These are phyloP conservation scores for Coemansia sp. DNA, from an alignment of 192 early-diverging fungal species.

Conservation along the genomic window DNA sequence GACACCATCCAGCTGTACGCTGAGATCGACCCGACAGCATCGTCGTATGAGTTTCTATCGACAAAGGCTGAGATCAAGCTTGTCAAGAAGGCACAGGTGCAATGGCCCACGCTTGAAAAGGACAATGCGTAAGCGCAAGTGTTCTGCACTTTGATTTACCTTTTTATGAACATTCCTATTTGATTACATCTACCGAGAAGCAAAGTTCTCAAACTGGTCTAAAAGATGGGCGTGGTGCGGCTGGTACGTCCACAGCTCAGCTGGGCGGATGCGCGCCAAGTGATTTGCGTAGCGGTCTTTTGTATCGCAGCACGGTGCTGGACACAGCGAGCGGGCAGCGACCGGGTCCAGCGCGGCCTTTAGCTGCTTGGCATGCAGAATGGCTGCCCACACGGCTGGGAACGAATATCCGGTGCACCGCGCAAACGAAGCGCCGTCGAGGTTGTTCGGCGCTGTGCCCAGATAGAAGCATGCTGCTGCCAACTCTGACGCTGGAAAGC, in stretches of 20 bases:
- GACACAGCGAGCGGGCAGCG: conserved; percentile 17
- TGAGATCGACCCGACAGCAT: conserved; percentile 67
- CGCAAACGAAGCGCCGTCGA: conserved; percentile 31
- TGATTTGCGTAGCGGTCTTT: conserved; percentile 27
- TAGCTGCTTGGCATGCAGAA: conserved; percentile 32
- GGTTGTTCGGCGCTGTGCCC: conserved; percentile 22
- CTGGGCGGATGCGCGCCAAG: conserved; percentile 32
- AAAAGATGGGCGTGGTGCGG: conserved; percentile 47
- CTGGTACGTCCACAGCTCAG: conserved; percentile 53
- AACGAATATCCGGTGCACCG: conserved; percentile 42
- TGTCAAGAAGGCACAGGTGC: conserved; percentile 60
- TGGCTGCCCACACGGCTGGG: conserved; percentile 21
- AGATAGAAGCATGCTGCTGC: conserved; percentile 55
- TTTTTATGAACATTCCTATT: neutral
- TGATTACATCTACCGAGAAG: conserved; percentile 13
- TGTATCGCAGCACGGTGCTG: conserved; percentile 36
- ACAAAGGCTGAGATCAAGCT: conserved; percentile 79
- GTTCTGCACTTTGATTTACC: too few species aligned
- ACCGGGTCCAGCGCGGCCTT: conserved; percentile 12
- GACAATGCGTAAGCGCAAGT: neutral
- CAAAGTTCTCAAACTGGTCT: conserved; percentile 37
- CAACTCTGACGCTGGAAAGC: conserved; percentile 33
- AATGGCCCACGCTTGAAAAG: conserved; percentile 36
- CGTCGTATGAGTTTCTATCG: conserved; percentile 65
- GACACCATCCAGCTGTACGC: conserved; percentile 69